Base-by-base conservation (phyloP, 2,329 filamentous ascomycete species). In the Cladophialophora psammophila region DNA sequence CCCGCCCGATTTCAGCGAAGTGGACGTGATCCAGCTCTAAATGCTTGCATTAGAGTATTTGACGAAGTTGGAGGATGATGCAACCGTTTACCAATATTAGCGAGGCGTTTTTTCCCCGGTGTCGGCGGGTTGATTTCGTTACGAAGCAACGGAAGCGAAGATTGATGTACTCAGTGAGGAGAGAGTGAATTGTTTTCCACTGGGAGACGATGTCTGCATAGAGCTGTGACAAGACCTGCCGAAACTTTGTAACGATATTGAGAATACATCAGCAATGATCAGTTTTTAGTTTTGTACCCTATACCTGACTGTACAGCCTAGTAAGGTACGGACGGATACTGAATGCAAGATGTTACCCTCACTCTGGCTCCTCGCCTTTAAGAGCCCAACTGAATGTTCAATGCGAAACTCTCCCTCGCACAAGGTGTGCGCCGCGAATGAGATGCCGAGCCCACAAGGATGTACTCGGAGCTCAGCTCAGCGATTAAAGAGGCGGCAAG, bases 1-100 rank as follows among this genome's bases (percentile, higher is more conserved):
- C 68, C 94, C 94, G 15, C 94, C 94, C 0, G 93, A 97, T 79
- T 96, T 96, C 76, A 93, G 91, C 0, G 92, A 96, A 78, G 84
- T 94, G 34, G 93, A 96, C 80, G 81, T 96, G 73, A 96, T 97
- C 79, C 90, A 90, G 76, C 79, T 96, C 68, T 96, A 75, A 75
- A 18, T 40, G 13, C 5, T 58, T n/a, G 8, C 34, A 31, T 7
- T 5, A 15, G 35, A 42, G 45, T 18, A 58, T 40, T 15, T 35
- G 4, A 58, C 31, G 36, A 42, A 42, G 32, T 15, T 5, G 55
- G 12, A 38, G 45, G 40, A 40, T 35, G 59, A 42, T 40, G 18
- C n/a, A 50, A 50, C 3, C 10, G 15, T 6, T 50, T 5, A 20
- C 10, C 45, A 31, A 13, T 6, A 3, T 26, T 50, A 26, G 45